Base-by-base conservation (phyloP, 108 stramenopile genomes). In the Nitzschia inconspicua region DNA sequence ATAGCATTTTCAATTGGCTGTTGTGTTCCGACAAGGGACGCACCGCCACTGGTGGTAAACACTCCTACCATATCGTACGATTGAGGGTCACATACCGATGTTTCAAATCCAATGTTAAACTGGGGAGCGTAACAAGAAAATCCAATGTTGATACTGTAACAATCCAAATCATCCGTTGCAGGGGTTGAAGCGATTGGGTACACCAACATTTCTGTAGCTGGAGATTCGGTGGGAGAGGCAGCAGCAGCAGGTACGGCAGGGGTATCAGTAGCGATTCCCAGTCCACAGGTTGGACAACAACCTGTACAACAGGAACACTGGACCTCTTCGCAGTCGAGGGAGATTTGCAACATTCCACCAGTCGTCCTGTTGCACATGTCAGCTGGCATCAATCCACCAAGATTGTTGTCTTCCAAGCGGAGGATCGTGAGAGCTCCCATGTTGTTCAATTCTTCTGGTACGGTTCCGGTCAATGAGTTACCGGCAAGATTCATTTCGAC, bases 281-380 rank as follows among this genome's bases (percentile, higher is more conserved):
- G 18, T 11, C 13, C 18, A 47, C 16, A 11, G 18, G 18, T 16
- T 44, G 19, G 25, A 20, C 57, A 65, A 28, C 72, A 65, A 9
- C 30, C 59, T 0, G 43, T 53, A 35, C 72, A 73, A 22, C 74
- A 75, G 2, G 23, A 13, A 31, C 74, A 75, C 31, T 47, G 14
- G 3, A 75, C 61, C 27, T 52, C 42, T 2, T 53, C 47, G 36
- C 74, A 75, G 29, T 75, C 74, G 28, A 56, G 67, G 4, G 3
- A 16, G 34, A 74, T 66, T 5, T 51, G 14, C 25, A 34, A 8
- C 20, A 13, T 29, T 39, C 9, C 44, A 16, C 13, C 44, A 36
- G 57, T 1, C 13, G 46, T 63, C 10, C 31, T 10, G 24, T 55
- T 23, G 30, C 41, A 22, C n/a, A 23, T 44, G 18, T 16, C 56